Evolutionary conservation across 768 basidiomycete genomes (phyloP).

Genomic region (Pleurotus tuber-regium): DNA sequence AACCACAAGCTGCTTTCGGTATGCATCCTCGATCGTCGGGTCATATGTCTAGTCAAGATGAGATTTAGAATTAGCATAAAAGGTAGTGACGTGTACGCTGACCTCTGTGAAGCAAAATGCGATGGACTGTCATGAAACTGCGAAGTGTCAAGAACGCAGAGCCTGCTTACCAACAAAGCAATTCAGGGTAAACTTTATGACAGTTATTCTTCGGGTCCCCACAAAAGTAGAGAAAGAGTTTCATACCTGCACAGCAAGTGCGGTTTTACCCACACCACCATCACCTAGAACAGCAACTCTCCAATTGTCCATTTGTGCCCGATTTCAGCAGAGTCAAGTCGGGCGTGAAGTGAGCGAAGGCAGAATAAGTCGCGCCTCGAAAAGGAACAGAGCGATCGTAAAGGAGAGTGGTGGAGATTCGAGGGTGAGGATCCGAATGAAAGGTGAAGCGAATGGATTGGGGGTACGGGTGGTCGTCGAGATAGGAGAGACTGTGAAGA

Average conservation of each 20-base stretch:
- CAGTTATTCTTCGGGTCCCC: conserved; percentile 11
- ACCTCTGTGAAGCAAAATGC: too few species aligned
- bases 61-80: conserved; percentile 16
- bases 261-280: conserved; percentile 97
- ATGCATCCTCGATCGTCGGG: conserved; percentile 98
- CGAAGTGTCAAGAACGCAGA: background rate
- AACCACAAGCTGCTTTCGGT: conserved; percentile 91
- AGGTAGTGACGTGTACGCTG: conserved; percentile 14
- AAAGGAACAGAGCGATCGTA: conserved; percentile 15
- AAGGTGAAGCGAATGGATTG: conserved; percentile 16
- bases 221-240: conserved; percentile 1
- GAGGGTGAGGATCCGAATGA: conserved; percentile 14
- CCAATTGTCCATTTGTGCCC: conserved; percentile 83
- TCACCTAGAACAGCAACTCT: conserved; percentile 95
- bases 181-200: conserved; percentile 82
- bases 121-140: conserved; percentile 9
- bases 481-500: conserved; percentile 15
- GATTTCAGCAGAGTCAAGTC: background rate
- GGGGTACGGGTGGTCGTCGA: conserved; percentile 17
- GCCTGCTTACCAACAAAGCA: conserved; percentile 85
- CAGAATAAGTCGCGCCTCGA: conserved; percentile 7
- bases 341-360: background rate
- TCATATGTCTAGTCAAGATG: conserved; percentile 75
- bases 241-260: conserved; percentile 89
- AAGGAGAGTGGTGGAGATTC: conserved; percentile 16